Evolutionary conservation across 768 basidiomycete species (phyloP), one percentile per base, ranked within the genome.

Genomic region (Galerina sulciceps): DNA sequence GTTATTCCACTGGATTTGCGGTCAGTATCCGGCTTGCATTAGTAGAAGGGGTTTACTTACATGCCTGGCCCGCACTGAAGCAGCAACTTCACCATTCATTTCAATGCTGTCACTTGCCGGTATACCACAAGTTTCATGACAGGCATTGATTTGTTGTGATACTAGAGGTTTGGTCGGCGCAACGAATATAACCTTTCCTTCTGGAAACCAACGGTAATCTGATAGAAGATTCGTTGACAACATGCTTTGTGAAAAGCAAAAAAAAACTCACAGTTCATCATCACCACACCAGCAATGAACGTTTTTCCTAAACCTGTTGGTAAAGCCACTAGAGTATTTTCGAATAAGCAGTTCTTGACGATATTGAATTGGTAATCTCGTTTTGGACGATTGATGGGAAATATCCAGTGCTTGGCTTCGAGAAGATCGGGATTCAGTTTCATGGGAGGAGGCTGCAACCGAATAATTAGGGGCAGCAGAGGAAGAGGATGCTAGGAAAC

Each of bases 291-390:
- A 3, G 97, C 97, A 59, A 99, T 91, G 67, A 99, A 99, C 0
- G 97, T 99, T 76, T 99, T 99, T 14, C 97, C 97, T 11, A 99
- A 77, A 44, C 97, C 97, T 0, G 97, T 99, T 1, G 97, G 97
- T 13, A 99, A 76, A 0, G 95, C 91, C 26, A 98, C 95, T 8
- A 99, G 83, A 6, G 93, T 92, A 68, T 99, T 99, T 22, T 98
- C 91, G 67, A 91, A 94, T 20, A 99, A 80, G 65, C 88, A 91
- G 31, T 85, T 81, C 67, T 82, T 87, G 57, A 94, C 90, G 58
- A 99, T 98, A 58, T 97, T 96, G 70, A 83, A 96, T 66, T 99
- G 97, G 67, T 99, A 99, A 64, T 92, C 90, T 61, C 97, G 90
- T 65, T 92, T 90, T 0, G 90, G 85, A 35, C 85, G 81, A 69